A percentile compares a stretch with the other conserved stretches of the same genome.
Conservation (phyloP, 345 rosid genomes). For the Eucalyptus pauciflora region DNA sequence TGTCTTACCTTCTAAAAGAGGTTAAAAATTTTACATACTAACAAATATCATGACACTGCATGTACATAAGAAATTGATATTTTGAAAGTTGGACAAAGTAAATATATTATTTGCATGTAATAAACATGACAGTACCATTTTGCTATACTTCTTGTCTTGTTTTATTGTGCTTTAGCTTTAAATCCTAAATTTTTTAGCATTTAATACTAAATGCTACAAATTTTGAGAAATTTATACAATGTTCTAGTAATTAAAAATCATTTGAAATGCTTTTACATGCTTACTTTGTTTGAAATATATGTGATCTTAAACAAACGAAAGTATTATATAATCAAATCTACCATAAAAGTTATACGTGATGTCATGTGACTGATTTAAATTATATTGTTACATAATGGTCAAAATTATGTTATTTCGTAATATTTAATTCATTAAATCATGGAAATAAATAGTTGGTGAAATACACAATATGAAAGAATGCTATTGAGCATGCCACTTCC, state of each 20-base stretch:
- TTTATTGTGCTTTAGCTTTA: not conserved
- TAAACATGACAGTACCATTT: not conserved
- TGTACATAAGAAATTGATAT: not conserved
- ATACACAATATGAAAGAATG: not conserved
- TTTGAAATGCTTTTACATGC: not conserved
- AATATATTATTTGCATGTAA: not conserved
- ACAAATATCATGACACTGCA: too few relatives aligned
- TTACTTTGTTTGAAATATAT: not conserved
- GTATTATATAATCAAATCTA: not conserved
- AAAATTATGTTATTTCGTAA: not conserved
- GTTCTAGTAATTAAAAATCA: not conserved
- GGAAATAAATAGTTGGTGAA: not conserved
- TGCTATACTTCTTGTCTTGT: not conserved
- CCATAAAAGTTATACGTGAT: not conserved
- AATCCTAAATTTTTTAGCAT: not conserved
- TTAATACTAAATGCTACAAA: not conserved
- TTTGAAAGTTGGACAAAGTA: not conserved
- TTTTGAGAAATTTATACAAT: not conserved
- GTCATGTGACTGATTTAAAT: not conserved
- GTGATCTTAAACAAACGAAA: not conserved
- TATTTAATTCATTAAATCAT: not conserved
- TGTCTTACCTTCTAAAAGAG: not conserved
- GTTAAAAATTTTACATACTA: too few relatives aligned
- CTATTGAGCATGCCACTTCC: not conserved
- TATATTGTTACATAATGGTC: not conserved